These are phyloP conservation scores for Candida piceae DNA, from an alignment of 805 yeast genomes.

Conservation along the genomic window DNA sequence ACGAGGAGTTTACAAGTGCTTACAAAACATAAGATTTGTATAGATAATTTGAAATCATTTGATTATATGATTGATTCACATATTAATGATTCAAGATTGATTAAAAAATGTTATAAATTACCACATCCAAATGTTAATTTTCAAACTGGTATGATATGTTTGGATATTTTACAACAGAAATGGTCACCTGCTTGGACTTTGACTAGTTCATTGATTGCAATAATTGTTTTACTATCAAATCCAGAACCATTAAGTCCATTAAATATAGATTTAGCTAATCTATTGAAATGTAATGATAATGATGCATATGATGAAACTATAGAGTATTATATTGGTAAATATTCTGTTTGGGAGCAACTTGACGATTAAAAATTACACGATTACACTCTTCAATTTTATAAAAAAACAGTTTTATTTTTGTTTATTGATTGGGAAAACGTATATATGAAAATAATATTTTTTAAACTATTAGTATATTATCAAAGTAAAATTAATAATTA, in stretches of 20 bases:
- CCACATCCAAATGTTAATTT: constrained; percentile 49
- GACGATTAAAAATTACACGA: constrained; percentile 6
- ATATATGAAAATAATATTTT: too few species aligned
- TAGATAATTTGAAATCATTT: too few species aligned
- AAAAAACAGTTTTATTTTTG: too few species aligned
- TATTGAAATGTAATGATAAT: constrained; percentile 44
- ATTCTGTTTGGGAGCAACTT: constrained; percentile 13
- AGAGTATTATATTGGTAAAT: constrained; percentile 31
- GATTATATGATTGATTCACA: too few species aligned
- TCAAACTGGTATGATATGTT: constrained; percentile 63
- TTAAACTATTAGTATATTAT: too few species aligned
- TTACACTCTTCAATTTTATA: too few species aligned
- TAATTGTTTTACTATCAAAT: constrained; percentile 49
- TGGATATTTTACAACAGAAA: constrained; percentile 52
- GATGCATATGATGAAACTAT: constrained; percentile 39
- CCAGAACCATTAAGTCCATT: constrained; percentile 73
- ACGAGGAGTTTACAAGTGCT: too few species aligned
- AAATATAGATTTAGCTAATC: constrained; percentile 63
- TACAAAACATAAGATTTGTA: too few species aligned
- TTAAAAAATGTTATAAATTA: constrained; percentile 22
- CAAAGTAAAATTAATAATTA: too few species aligned
- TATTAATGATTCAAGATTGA: too few species aligned
- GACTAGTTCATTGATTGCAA: constrained; percentile 49
- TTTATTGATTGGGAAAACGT: too few species aligned
- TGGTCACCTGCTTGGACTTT: constrained; percentile 80